A percentile compares a stretch with the other conserved stretches of the same genome.
Evolutionary conservation across 2,329 filamentous ascomycete genomes (phyloP).

Genomic region (Sporothrix protearum): DNA sequence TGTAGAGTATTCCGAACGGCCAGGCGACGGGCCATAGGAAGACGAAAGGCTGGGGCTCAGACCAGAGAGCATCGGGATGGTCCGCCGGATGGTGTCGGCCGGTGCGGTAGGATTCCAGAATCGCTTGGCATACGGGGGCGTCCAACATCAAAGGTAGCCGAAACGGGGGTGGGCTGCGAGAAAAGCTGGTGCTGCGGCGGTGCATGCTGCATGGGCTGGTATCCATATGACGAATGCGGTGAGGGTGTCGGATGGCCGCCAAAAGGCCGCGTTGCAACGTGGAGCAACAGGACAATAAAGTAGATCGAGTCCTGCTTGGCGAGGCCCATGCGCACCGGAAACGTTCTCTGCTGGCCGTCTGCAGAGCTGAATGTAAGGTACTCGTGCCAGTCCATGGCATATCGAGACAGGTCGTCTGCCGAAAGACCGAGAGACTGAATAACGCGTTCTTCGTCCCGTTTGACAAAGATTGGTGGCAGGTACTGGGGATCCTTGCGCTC

Average conservation of each 20-base stretch:
- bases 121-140: constrained; percentile 41
- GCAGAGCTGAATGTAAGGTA: constrained; percentile 51
- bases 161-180: constrained; percentile 45
- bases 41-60: constrained; percentile 43
- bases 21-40: constrained; percentile 46
- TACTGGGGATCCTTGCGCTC: constrained; percentile 58
- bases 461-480: constrained; percentile 59
- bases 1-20: constrained; percentile 43
- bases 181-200: constrained; percentile 37
- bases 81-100: constrained; percentile 22
- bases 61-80: constrained; percentile 37
- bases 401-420: constrained; percentile 51
- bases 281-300: constrained; percentile 55
- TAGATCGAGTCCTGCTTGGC: constrained; percentile 60
- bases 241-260: constrained; percentile 46
- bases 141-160: constrained; percentile 47
- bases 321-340: constrained; percentile 53
- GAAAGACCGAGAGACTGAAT: constrained; percentile 54
- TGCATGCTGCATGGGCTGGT: constrained; percentile 38
- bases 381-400: constrained; percentile 52
- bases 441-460: constrained; percentile 52
- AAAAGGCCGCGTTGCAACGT: constrained; percentile 35
- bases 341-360: constrained; percentile 51
- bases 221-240: constrained; percentile 43
- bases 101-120: constrained; percentile 30